Base-by-base conservation (phyloP, 1,284 basidiomycete genomes). In the Malassezia obtusa region DNA sequence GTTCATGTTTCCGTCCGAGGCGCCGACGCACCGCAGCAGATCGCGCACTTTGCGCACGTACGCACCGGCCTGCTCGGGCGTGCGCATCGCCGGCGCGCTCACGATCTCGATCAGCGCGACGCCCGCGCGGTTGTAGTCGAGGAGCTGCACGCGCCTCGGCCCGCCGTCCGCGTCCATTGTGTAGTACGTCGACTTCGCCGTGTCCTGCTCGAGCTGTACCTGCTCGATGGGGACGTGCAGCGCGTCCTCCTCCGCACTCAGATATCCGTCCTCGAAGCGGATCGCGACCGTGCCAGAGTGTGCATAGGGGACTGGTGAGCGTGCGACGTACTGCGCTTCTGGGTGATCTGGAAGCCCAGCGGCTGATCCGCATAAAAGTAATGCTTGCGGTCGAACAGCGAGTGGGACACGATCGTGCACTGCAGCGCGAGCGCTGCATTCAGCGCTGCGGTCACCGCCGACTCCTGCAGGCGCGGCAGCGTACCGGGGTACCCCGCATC, bases 361-460 rank as follows among this genome's bases (percentile, higher is more conserved):
- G 94, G 89, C 28, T 95, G 80, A 75, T 98, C 92, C 1, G 88
- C 82, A 72, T 99, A 98, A 75, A 96, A 96, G 74, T 98, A 99
- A 74, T 98, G 92, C 73, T 99, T 99, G 63, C 92, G 79, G 75
- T 99, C 92, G 32, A 70, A 73, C 5, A 1, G 37, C 41, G 67
- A 61, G 7, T 49, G 26, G 2, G 39, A 50, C 26, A 67, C 68
- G 9, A 96, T 79, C 0, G 80, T 62, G 39, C 86, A 84, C 31
- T 83, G 77, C 28, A 98, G 79, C 1, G 91, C 90, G 1, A 92
- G 67, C 0, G 90, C 86, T 0, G 89, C 86, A 15, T 86, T 79
- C 0, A 91, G 73, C 1, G 87, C 88, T 1, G 94, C 80, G 54
- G 85, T 80, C 2, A 95, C 83, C 43, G 89, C 88, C 73, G 81